Base-by-base conservation (phyloP, 1,139 yeast genomes). In the Pneumocystis canis region DNA sequence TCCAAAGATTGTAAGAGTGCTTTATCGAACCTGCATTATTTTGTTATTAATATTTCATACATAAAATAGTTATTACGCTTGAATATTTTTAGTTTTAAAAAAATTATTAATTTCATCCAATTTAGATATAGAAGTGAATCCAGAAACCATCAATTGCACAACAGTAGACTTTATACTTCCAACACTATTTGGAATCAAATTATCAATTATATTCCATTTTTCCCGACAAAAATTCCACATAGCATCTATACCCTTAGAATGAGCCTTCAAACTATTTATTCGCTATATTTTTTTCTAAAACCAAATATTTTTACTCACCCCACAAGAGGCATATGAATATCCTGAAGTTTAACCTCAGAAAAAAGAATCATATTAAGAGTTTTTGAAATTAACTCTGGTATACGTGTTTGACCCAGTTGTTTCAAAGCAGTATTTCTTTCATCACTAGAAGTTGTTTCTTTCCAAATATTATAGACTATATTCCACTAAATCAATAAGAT, bases 391-490 rank as follows among this genome's bases (percentile, higher is more conserved):
- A 87, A 76, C 60, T 77, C 78, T 5, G 78, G 75, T 67, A 84
- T 81, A 66, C 79, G 81, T 71, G 87, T 85, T 70, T 81, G 76
- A 71, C 97, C 97, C 60, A 90, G 78, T 1, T 88, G 74, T 72
- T 85, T 80, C 71, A 90, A 80, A 18, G 95, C 95, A 56, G 84
- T 77, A 67, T 84, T 77, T 71, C 86, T 87, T 72, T 88, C 95
- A 71, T 86, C 95, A 59, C 82, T 79, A 41, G 85, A 79, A 66
- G 77, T 75, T 61, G 95, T 86, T 67, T 82, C 80, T 67, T 79
- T 77, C 79, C 87, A 88, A 68, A 89, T 81, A 41, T 79, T 72
- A 68, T 80, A 78, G 64, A 90, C 74, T 68, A 82, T 80, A 60
- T 88, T 84, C 74, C 82, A 89, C 31, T 39, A 63, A 60, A 25